Evolutionary conservation across 2,329 filamentous ascomycete genomes (phyloP), one percentile per base, ranked within the genome.

Genomic region (Dactylellina cionopaga): DNA sequence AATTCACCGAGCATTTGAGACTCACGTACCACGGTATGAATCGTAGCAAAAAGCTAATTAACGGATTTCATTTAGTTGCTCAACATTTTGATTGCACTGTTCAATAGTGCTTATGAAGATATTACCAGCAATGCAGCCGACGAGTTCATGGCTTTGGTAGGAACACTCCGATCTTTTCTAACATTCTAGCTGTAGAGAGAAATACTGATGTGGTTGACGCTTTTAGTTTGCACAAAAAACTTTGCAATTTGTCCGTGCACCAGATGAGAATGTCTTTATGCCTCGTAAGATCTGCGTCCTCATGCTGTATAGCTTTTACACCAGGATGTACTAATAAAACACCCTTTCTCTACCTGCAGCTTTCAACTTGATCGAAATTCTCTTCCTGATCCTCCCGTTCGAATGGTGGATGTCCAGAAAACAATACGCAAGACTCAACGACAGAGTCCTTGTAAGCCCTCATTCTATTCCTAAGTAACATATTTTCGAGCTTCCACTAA

Each of bases 241-340:
- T 0, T 92, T 98, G 86, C 92, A 96, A 78, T 99, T 97, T 78
- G 92, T 98, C 15, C 91, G 95, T 51, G 95, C 95, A 0, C 95
- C 95, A 0, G 95, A 99, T 77, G 95, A 99, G 80, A 99, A 99
- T 76, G 95, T 99, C 62, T 99, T 95, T 81, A 96, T 99, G 77
- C 89, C 95, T 0, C 95, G 82, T 83, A 78, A 75, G 81, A 77
- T 15, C 15, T 58, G 29, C 4, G 2, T n/a, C 13, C 10, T n/a
- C 41, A 27, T 13, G n/a, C n/a, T n/a, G n/a, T n/a, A n/a, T 11
- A 24, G 9, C 15, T 10, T 44, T 44, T 17, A 9, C 17, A 6
- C 15, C 9, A 44, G 39, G 39, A n/a, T n/a, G n/a, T n/a, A 39
- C 10, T 33, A 27, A 35, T 37, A 37, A 24, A 51, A 68, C 37